These are phyloP conservation scores for Dactylellina drechsleri DNA, from an alignment of 2,329 filamentous ascomycete species.

Conservation along the genomic window DNA sequence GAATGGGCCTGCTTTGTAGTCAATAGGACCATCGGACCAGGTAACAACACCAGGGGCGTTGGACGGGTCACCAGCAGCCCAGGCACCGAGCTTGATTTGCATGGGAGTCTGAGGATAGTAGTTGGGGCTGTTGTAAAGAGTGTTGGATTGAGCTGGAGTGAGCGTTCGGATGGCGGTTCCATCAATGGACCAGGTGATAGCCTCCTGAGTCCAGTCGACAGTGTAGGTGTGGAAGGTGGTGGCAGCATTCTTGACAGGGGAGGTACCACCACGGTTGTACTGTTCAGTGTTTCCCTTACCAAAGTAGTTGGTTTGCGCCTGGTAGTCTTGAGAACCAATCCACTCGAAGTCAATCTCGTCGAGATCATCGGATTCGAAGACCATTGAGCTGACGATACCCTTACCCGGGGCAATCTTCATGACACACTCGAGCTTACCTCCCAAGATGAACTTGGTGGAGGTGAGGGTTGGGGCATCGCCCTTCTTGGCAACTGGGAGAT, in stretches of 20 bases:
- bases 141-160: slow-evolving; percentile 69
- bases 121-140: slow-evolving; percentile 54
- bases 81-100: slow-evolving; percentile 90
- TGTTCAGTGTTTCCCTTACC: slow-evolving; percentile 85
- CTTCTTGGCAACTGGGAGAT: slow-evolving; percentile 80
- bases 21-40: slow-evolving; percentile 87
- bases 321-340: slow-evolving; percentile 78
- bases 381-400: slow-evolving; percentile 91
- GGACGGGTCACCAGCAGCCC: slow-evolving; percentile 86
- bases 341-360: slow-evolving; percentile 99
- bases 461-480: slow-evolving; percentile 87
- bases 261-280: slow-evolving; percentile 89
- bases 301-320: slow-evolving; percentile 97
- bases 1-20: slow-evolving; percentile 84
- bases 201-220: slow-evolving; percentile 86
- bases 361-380: slow-evolving; percentile 88
- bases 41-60: slow-evolving; percentile 75
- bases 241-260: slow-evolving; percentile 76
- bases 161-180: slow-evolving; percentile 80
- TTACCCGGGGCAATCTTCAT: slow-evolving; percentile 87
- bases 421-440: slow-evolving; percentile 85
- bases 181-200: slow-evolving; percentile 87
- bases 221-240: slow-evolving; percentile 82
- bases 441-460: slow-evolving; percentile 99
- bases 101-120: slow-evolving; percentile 92